These are phyloP conservation scores for Acacia confusa DNA, from an alignment of 306 rosid genomes.

Conservation along the genomic window DNA sequence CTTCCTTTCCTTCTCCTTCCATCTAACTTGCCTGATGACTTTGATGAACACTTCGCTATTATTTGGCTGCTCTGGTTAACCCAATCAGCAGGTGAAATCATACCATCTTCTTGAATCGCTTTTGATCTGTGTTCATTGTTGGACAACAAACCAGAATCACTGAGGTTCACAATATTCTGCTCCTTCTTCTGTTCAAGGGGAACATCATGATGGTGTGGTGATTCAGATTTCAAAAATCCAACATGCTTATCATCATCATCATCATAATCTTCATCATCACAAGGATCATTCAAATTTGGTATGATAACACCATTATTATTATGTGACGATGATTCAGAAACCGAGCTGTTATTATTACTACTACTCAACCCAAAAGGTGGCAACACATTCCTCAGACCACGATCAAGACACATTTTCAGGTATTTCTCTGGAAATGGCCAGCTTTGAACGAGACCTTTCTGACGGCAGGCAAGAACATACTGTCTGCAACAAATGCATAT, in stretches of 20 bases:
- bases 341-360: slow-evolving; percentile 8
- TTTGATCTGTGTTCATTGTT: slow-evolving; percentile 33
- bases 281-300: slow-evolving; percentile 21
- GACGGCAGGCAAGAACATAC: slow-evolving; percentile 55
- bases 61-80: slow-evolving; percentile 1
- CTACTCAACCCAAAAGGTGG: slow-evolving; percentile 45
- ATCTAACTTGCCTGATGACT: slow-evolving; percentile 19
- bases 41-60: slow-evolving; percentile 1
- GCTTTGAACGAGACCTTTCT: slow-evolving; percentile 32
- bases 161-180: slow-evolving; percentile 13
- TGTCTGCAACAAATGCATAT: slow-evolving; percentile 42
- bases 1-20: slow-evolving; percentile 39
- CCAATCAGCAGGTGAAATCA: background rate
- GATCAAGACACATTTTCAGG: slow-evolving; percentile 47
- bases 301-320: slow-evolving; percentile 31
- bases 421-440: slow-evolving; percentile 66
- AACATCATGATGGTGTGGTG: background rate
- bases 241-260: slow-evolving; percentile 28
- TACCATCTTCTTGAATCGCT: slow-evolving; percentile 11
- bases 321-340: slow-evolving; percentile 33
- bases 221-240: slow-evolving; percentile 18
- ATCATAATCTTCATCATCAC: slow-evolving; percentile 23
- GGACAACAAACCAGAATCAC: slow-evolving; percentile 26
- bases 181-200: slow-evolving; percentile 7
- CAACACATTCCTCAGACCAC: slow-evolving; percentile 50